Evolutionary conservation across 73 alveolate species (phyloP), one percentile per base, ranked within the genome.

Genomic region (Urostyla sp.): DNA sequence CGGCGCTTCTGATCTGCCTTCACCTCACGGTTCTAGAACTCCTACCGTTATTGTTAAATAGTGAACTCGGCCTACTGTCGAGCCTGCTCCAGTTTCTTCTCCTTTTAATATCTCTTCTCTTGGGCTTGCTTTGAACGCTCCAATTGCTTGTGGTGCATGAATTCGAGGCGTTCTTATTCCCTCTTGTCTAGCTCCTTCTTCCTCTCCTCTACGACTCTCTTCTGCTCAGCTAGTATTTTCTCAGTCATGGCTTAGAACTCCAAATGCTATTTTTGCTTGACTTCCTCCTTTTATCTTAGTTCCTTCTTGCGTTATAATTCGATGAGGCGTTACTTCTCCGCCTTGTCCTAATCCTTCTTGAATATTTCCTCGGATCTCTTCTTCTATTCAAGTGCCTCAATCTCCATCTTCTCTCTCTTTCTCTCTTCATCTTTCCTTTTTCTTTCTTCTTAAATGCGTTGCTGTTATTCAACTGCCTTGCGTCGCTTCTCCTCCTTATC

Each of bases 371-470:
- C 80, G 13, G 61, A 20, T 23, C 69, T 75, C 20, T 51, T 74
- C 48, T 61, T 52, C 52, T 31, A 4, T 21, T 49, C 84, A n/a
- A 56, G 31, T 57, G 63, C 72, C 40, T 89, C 78, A 23, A 26
- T 36, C 43, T 78, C 58, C 52, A 52, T 67, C 24, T 59, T 74
- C 46, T 43, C 63, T 24, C 74, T 20, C 43, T 49, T 55, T 63
- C 60, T 78, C 67, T 84, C 79, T 46, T 81, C 85, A 53, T 72
- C 84, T 32, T 35, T 21, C 38, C 72, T 72, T 84, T 85, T 91
- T 49, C 27, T 57, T 66, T 61, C 88, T 67, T 43, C 85, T 54
- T 55, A 53, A 51, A 48, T 49, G 59, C 66, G 58, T 56, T 91
- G 72, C 50, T 45, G 45, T 28, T 44, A 66, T 38, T 0, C 16